Base-by-base conservation (phyloP, 164 flowering plant genomes). In the Tetrastigma voinierianum region DNA sequence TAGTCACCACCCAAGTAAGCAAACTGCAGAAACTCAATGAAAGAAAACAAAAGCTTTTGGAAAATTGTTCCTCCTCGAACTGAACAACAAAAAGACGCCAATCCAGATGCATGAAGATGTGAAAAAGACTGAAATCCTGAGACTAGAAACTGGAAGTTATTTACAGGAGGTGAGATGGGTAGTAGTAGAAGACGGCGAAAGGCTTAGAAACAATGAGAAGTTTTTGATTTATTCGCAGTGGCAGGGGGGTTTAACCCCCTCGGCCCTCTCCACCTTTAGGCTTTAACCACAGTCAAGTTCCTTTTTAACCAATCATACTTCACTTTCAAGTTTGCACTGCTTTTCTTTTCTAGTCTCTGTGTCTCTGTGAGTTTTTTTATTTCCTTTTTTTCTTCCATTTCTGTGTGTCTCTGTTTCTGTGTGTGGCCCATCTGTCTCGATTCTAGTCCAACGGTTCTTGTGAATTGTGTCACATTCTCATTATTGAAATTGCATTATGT, bases 111-210 rank as follows among this genome's bases (percentile, higher is more conserved):
- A 61, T 46, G 40, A 66, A 51, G 60, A 65, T 9, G 51, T 24
- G 25, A 51, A 60, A 59, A 20, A 71, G 68, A 57, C 57, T 55
- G 49, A 49, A 60, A 56, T n/a, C 21, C 58, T 45, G 20, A 70
- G 21, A 9, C 19, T 25, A 24, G 48, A 65, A 62, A 51, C 16
- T 18, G 45, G n/a, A 21, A 59, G 19, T 13, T 51, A 19, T 46
- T 24, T 21, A 44, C 51, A 72, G n/a, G 72, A 75, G 67, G 65
- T 60, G 61, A 51, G 49, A 21, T 8, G 40, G 65, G 53, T 46
- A 46, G 70, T 62, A 53, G 74, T 44, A 66, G 74, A 76, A 76
- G 72, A 40, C 70, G 67, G 82, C 74, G 70, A 56, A 76, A 73
- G 73, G 61, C 48, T 67, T 59, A 77, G 62, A 59, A 57, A 32